phyloP scores from a whole-genome alignment of 139 green algal genomes.

The Picochlorum sp. region DNA sequence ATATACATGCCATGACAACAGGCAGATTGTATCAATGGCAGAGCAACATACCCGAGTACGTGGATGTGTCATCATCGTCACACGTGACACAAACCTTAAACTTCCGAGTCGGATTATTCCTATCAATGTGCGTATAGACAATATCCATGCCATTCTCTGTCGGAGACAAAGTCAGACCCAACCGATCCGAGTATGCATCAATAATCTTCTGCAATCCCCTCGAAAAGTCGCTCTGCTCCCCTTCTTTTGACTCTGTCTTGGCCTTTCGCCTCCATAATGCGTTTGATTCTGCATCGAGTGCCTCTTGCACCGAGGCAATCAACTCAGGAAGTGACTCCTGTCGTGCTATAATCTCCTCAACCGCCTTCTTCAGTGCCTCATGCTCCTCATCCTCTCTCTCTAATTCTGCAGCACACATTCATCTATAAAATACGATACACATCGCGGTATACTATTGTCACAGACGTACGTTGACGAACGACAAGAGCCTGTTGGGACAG shows the following conservation, averaged over 20 bases:
- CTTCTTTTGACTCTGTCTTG: slow-evolving; percentile 15
- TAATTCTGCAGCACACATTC: background rate
- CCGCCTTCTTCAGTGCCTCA: slow-evolving; percentile 11
- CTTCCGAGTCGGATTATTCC: background rate
- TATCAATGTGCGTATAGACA: slow-evolving; percentile 6
- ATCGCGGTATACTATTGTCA: too few relatives aligned
- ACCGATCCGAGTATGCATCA: slow-evolving; percentile 10
- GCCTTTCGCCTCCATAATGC: slow-evolving; percentile 15
- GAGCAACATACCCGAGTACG: background rate
- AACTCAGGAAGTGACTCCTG: slow-evolving; percentile 13
- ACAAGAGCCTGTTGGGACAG: background rate
- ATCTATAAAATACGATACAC: background rate
- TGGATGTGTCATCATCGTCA: background rate
- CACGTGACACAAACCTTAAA: background rate
- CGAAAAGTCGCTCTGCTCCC: slow-evolving; percentile 15
- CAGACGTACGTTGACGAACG: background rate
- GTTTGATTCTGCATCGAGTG: slow-evolving; percentile 15
- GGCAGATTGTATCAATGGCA: background rate
- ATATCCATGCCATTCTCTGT: background rate
- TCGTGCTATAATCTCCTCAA: slow-evolving; percentile 11
- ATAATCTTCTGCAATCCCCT: slow-evolving; percentile 17
- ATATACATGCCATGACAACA: too few relatives aligned
- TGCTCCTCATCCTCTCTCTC: slow-evolving; percentile 6
- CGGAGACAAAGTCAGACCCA: slow-evolving; percentile 20
- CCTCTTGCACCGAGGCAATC: slow-evolving; percentile 15